These are phyloP conservation scores for Trichoderma koningii DNA, from an alignment of 2,329 filamentous ascomycete genomes.

Conservation along the genomic window DNA sequence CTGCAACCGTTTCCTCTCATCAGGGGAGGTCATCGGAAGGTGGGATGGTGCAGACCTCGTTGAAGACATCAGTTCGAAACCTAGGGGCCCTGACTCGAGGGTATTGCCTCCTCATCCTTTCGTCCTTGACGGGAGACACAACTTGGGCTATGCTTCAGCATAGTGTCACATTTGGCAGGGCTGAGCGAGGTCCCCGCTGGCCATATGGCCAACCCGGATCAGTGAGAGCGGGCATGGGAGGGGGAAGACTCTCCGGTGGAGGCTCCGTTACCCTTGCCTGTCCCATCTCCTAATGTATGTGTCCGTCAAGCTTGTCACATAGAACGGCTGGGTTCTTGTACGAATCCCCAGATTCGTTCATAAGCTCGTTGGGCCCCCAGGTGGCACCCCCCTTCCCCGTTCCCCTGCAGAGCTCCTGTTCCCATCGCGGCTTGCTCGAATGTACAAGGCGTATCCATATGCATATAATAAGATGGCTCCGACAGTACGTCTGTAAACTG, in stretches of 20 bases:
- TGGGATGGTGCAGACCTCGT: too few relatives aligned
- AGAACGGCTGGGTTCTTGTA: background rate
- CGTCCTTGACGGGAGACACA: too few relatives aligned
- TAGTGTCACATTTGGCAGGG: background rate
- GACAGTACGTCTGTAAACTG: conserved; percentile 6
- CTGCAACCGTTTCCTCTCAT: background rate
- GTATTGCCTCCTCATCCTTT: background rate
- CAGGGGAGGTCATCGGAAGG: background rate
- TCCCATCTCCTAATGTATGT: conserved; percentile 16
- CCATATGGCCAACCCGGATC: background rate
- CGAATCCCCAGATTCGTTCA: conserved; percentile 8
- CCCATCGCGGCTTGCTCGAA: conserved; percentile 13
- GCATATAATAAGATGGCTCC: conserved; percentile 18
- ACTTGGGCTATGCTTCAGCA: background rate
- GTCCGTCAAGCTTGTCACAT: background rate
- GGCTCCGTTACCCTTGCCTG: conserved; percentile 1
- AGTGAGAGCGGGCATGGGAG: background rate
- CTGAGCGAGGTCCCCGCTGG: conserved; percentile 4
- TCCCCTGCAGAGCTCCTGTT: conserved; percentile 8
- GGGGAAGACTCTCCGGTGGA: conserved; percentile 2
- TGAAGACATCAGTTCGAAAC: background rate
- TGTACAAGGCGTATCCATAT: conserved; percentile 9
- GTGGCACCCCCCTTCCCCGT: background rate
- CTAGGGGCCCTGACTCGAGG: background rate
- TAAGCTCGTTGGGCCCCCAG: conserved; percentile 14